Percentiles rank a stretch among this genome's conserved stretches.
phyloP scores from a whole-genome alignment of 306 rosid genomes.

The Rosa rugosa region DNA sequence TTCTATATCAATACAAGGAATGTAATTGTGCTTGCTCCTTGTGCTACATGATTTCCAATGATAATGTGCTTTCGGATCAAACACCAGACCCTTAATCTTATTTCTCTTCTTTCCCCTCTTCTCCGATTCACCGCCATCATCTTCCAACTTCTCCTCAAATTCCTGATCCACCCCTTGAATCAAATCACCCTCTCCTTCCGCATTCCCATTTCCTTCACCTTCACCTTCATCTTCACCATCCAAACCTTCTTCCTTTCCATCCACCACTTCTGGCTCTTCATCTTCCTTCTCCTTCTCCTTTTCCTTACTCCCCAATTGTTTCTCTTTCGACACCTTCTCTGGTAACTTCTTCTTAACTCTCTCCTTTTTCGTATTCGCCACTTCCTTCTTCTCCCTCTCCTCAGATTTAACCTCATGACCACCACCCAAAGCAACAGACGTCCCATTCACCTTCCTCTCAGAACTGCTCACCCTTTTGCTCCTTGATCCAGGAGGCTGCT shows the following conservation, averaged over 20 bases:
- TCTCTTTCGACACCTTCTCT: conserved; percentile 17
- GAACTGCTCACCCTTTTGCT: conserved; percentile 25
- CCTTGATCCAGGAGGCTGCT: conserved; percentile 53
- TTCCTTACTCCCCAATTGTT: conserved; percentile 27
- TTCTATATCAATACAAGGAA: conserved; percentile 89
- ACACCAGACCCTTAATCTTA: conserved; percentile 71
- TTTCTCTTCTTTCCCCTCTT: conserved; percentile 34
- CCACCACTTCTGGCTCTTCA: conserved; percentile 45
- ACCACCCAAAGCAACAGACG: conserved; percentile 33
- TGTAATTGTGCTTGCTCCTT: conserved; percentile 89
- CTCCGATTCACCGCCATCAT: conserved; percentile 36
- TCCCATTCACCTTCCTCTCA: conserved; percentile 28
- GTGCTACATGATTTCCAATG: conserved; percentile 72
- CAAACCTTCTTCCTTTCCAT: conserved; percentile 41
- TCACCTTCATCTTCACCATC: conserved; percentile 22
- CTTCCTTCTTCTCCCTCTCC: conserved; percentile 36
- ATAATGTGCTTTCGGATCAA: conserved; percentile 70
- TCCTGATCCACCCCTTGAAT: conserved; percentile 54
- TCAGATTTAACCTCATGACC: conserved; percentile 34
- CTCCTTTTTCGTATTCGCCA: conserved; percentile 36
- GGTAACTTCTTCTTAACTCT: conserved; percentile 34
- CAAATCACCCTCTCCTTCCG: conserved; percentile 37
- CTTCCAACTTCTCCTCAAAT: conserved; percentile 42
- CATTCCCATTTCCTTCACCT: conserved; percentile 32
- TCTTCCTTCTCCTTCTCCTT: conserved; percentile 46